phyloP scores from a whole-genome alignment of 768 basidiomycete genomes.

The Pulveroboletus sp. region DNA sequence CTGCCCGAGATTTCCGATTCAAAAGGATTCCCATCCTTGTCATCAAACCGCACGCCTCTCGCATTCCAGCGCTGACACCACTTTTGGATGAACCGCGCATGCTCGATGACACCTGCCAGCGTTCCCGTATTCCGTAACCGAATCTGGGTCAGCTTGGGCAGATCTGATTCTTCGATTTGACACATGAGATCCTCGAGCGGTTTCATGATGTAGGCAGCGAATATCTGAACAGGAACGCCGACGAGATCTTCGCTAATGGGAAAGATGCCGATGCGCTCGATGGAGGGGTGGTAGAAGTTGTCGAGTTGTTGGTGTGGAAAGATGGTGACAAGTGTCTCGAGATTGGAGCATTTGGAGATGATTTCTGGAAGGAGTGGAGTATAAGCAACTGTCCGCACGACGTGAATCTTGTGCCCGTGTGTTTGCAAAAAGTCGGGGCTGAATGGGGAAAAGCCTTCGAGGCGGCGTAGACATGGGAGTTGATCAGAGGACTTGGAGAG shows the following conservation, averaged over 20 bases:
- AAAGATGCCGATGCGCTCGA: slow-evolving; percentile 43
- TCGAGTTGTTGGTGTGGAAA: slow-evolving; percentile 35
- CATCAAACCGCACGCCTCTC: slow-evolving; percentile 30
- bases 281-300: slow-evolving; percentile 35
- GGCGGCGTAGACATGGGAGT: slow-evolving; percentile 39
- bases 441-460: slow-evolving; percentile 44
- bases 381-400: slow-evolving; percentile 37
- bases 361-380: slow-evolving; percentile 34
- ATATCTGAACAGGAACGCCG: slow-evolving; percentile 37
- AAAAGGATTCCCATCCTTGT: slow-evolving; percentile 29
- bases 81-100: slow-evolving; percentile 23
- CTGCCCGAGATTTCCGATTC: background rate
- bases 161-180: slow-evolving; percentile 34
- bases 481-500: slow-evolving; percentile 33
- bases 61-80: slow-evolving; percentile 30
- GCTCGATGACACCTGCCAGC: slow-evolving; percentile 31
- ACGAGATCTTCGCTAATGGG: slow-evolving; percentile 39
- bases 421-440: slow-evolving; percentile 38
- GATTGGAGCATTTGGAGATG: slow-evolving; percentile 39
- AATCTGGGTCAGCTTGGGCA: slow-evolving; percentile 36
- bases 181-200: slow-evolving; percentile 40
- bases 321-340: slow-evolving; percentile 40
- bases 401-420: slow-evolving; percentile 42
- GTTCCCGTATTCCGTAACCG: slow-evolving; percentile 41
- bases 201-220: slow-evolving; percentile 37